phyloP scores from a whole-genome alignment of 805 yeast species.

The Komagataella mondaviorum region DNA sequence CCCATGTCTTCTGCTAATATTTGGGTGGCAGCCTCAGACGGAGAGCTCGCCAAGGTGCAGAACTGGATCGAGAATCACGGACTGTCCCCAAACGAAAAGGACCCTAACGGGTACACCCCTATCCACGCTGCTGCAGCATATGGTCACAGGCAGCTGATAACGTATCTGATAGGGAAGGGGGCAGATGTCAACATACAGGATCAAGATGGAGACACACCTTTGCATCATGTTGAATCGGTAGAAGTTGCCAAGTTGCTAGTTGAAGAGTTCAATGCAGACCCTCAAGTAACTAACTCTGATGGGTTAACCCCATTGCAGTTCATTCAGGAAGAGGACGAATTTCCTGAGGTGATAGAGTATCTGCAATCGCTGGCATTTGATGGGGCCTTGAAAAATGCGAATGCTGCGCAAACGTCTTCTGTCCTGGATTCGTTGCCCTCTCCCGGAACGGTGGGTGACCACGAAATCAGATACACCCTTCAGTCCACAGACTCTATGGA shows the following conservation, averaged over 20 bases:
- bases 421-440: slow-evolving; percentile 4
- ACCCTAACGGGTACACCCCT: slow-evolving; percentile 92
- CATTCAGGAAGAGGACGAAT: slow-evolving; percentile 77
- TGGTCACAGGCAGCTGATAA: slow-evolving; percentile 60
- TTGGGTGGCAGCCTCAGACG: slow-evolving; percentile 94
- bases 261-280: slow-evolving; percentile 57
- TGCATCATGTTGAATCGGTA: slow-evolving; percentile 77
- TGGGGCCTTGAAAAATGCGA: slow-evolving; percentile 8
- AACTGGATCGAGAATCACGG: slow-evolving; percentile 34
- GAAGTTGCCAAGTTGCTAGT: slow-evolving; percentile 52
- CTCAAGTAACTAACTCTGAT: slow-evolving; percentile 48
- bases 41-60: slow-evolving; percentile 47
- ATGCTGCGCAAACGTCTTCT: slow-evolving; percentile 4
- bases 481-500: slow-evolving; percentile 26
- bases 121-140: slow-evolving; percentile 96
- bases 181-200: slow-evolving; percentile 82
- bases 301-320: slow-evolving; percentile 64
- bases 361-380: slow-evolving; percentile 30
- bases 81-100: slow-evolving; percentile 59
- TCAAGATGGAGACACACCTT: slow-evolving; percentile 87
- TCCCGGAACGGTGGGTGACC: slow-evolving; percentile 26
- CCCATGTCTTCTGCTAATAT: slow-evolving; percentile 35
- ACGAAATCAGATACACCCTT: slow-evolving; percentile 44
- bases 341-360: slow-evolving; percentile 62
- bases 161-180: slow-evolving; percentile 37